Evolutionary conservation across 2,329 filamentous ascomycete genomes (phyloP).

Genomic region (Clathrospora elynae): DNA sequence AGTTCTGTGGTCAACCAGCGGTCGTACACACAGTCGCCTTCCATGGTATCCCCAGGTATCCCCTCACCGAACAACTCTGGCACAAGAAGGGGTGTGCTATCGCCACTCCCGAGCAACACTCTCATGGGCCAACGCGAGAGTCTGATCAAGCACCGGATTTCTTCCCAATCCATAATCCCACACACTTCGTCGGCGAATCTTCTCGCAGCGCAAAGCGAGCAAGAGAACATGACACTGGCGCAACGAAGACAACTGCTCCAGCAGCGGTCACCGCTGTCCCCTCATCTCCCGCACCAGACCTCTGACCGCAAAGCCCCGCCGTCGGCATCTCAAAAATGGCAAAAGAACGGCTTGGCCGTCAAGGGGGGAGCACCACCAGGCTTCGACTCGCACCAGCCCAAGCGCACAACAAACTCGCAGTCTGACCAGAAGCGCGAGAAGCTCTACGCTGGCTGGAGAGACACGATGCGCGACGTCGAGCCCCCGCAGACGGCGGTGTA

Average conservation of each 20-base stretch:
- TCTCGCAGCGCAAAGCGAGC: constrained; percentile 32
- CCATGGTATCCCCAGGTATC: constrained; percentile 16
- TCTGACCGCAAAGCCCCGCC: constrained; percentile 24
- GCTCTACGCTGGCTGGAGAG: constrained; percentile 45
- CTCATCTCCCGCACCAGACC: constrained; percentile 19
- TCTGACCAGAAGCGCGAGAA: constrained; percentile 41
- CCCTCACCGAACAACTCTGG: constrained; percentile 33
- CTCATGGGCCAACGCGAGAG: constrained; percentile 62
- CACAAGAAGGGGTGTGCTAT: constrained; percentile 19
- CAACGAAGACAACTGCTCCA: constrained; percentile 58
- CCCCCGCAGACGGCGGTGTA: constrained; percentile 25
- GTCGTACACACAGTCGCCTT: constrained; percentile 25
- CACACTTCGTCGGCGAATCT: constrained; percentile 36
- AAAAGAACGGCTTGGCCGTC: constrained; percentile 35
- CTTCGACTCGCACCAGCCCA: constrained; percentile 49
- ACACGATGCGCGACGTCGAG: constrained; percentile 37
- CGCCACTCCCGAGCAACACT: constrained; percentile 49
- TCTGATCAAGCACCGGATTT: constrained; percentile 52
- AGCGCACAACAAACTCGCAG: constrained; percentile 32
- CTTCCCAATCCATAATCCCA: constrained; percentile 47
- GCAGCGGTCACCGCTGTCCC: constrained; percentile 29
- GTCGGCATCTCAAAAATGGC: constrained; percentile 38
- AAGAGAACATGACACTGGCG: constrained; percentile 73
- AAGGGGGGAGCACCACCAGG: constrained; percentile 29
- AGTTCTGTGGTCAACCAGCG: constrained; percentile 23